Conservation (phyloP, 164 flowering plant genomes). For the Brasenia schreberi region DNA sequence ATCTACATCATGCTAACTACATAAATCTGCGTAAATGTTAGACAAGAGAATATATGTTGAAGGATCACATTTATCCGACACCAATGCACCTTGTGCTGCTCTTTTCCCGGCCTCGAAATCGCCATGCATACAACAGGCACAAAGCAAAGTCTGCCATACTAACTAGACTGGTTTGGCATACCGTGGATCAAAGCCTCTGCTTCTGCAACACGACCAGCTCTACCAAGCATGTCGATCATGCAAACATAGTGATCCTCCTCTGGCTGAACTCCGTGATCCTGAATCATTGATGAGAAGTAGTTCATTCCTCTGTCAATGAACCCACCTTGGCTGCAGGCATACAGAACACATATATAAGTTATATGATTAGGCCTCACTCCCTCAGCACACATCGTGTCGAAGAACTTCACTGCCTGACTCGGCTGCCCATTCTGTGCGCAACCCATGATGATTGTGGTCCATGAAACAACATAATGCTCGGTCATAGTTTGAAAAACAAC, state of each 20-base stretch:
- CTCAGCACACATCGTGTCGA: slow-evolving; percentile 40
- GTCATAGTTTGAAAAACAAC: slow-evolving; percentile 34
- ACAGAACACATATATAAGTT: slow-evolving; percentile 61
- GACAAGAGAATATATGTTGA: slow-evolving; percentile 56
- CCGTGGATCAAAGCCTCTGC: slow-evolving; percentile 44
- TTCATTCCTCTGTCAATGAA: slow-evolving; percentile 41
- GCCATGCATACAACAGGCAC: slow-evolving; percentile 50
- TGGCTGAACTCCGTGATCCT: slow-evolving; percentile 38
- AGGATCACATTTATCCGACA: slow-evolving; percentile 35
- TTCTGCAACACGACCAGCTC: slow-evolving; percentile 44
- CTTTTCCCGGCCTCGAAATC: slow-evolving; percentile 44
- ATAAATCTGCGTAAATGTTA: slow-evolving; percentile 44
- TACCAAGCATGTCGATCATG: slow-evolving; percentile 62
- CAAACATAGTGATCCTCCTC: slow-evolving; percentile 74
- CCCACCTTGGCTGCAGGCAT: slow-evolving; percentile 75
- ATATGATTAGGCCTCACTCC: slow-evolving; percentile 42
- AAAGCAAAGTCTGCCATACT: slow-evolving; percentile 70
- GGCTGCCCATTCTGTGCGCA: slow-evolving; percentile 54
- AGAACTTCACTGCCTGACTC: slow-evolving; percentile 37
- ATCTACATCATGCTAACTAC: slow-evolving; percentile 41
- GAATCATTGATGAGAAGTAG: slow-evolving; percentile 43
- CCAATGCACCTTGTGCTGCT: slow-evolving; percentile 47
- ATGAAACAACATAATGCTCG: slow-evolving; percentile 41
- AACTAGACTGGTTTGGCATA: slow-evolving; percentile 56
- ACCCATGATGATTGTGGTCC: slow-evolving; percentile 80